phyloP scores from a whole-genome alignment of 2,329 filamentous ascomycete species.

The Pseudodiploospora longispora region DNA sequence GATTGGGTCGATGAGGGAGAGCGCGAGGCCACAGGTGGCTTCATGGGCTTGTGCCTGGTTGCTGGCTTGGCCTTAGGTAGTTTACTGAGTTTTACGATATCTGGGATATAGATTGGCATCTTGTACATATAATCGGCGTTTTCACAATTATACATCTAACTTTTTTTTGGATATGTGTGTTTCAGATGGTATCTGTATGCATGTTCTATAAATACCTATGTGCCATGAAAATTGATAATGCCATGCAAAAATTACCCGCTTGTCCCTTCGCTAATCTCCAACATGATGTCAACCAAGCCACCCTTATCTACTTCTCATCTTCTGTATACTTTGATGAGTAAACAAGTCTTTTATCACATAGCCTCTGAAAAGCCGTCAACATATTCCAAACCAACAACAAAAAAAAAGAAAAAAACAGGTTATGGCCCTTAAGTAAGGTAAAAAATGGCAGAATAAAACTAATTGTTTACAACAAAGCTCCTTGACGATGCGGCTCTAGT shows the following conservation, averaged over 20 bases:
- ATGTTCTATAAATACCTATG: too few species aligned
- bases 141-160: too few species aligned
- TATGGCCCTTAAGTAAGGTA: not conserved
- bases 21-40: slow-evolving; percentile 80
- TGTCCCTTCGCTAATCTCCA: too few species aligned
- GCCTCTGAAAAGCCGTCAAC: slow-evolving; percentile 4
- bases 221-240: too few species aligned
- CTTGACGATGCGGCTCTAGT: not conserved
- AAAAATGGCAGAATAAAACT: not conserved
- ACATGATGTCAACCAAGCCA: too few species aligned
- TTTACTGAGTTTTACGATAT: slow-evolving; percentile 73
- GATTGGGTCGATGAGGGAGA: slow-evolving; percentile 78
- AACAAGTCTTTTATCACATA: too few species aligned
- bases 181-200: too few species aligned
- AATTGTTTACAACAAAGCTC: too few species aligned
- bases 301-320: too few species aligned
- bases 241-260: too few species aligned
- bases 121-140: too few species aligned
- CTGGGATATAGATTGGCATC: slow-evolving; percentile 25
- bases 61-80: slow-evolving; percentile 78
- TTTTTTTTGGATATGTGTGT: not conserved
- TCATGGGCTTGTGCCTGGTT: slow-evolving; percentile 90
- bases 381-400: not conserved
- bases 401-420: not conserved
- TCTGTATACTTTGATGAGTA: too few species aligned